Evolutionary conservation across 106 monocot genomes (phyloP).

Genomic region (Vanilla planifolia): DNA sequence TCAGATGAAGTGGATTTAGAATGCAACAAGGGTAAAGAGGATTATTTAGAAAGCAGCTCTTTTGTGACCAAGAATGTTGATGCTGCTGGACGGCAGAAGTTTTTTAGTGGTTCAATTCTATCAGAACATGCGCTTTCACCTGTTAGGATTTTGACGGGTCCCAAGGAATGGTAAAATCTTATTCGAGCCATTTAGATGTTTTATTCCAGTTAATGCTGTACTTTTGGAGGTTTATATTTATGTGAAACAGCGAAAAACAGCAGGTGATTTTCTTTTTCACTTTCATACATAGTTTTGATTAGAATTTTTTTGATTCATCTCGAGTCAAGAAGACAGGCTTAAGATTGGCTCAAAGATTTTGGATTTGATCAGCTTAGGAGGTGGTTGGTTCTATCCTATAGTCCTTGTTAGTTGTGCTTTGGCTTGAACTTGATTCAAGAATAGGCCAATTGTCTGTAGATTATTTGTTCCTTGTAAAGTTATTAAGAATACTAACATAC

Average conservation of each 20-base stretch:
- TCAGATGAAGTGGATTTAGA: conserved; percentile 19
- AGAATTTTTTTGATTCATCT: too few relatives aligned
- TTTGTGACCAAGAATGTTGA: conserved; percentile 30
- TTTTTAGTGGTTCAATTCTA: conserved; percentile 59
- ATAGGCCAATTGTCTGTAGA: too few relatives aligned
- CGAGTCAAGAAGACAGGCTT: too few relatives aligned
- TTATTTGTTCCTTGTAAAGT: too few relatives aligned
- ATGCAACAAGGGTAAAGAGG: conserved; percentile 19
- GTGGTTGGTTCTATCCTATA: too few relatives aligned
- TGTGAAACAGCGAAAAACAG: neutral
- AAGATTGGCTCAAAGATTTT: too few relatives aligned
- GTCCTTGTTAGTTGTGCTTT: too few relatives aligned
- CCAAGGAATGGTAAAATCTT: conserved; percentile 40
- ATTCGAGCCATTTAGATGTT: neutral
- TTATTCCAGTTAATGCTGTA: neutral
- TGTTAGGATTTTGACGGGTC: conserved; percentile 26
- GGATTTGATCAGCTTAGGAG: too few relatives aligned
- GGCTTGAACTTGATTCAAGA: too few relatives aligned
- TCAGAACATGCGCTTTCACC: conserved; percentile 43
- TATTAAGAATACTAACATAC: too few relatives aligned
- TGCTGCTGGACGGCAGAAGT: conserved; percentile 36
- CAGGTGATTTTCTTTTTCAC: neutral
- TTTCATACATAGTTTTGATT: too few relatives aligned
- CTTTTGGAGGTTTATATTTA: neutral
- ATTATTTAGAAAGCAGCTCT: conserved; percentile 34